These are phyloP conservation scores for Brassica nigra DNA, from an alignment of 345 rosid species.

Conservation along the genomic window DNA sequence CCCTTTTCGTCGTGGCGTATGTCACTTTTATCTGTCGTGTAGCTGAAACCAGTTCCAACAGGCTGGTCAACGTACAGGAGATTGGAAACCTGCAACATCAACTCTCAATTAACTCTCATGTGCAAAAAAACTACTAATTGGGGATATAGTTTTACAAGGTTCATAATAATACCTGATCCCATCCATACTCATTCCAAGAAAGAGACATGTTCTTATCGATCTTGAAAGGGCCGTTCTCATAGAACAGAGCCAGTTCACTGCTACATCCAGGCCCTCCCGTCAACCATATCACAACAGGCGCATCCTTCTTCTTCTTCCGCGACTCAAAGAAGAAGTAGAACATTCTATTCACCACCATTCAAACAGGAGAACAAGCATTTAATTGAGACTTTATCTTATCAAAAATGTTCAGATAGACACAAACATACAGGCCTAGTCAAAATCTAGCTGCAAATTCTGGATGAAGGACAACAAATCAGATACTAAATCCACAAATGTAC, in stretches of 20 bases:
- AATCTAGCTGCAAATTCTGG: neutral
- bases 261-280: constrained; percentile 99
- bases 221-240: constrained; percentile 93
- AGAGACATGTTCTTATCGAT: constrained; percentile 85
- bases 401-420: neutral
- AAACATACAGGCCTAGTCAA: constrained; percentile 4
- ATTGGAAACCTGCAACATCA: constrained; percentile 70
- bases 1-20: constrained; percentile 84
- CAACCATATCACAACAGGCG: constrained; percentile 96
- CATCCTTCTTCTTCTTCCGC: constrained; percentile 61
- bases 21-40: constrained; percentile 80
- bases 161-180: constrained; percentile 63
- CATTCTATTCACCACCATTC: constrained; percentile 55
- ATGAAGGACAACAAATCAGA: neutral
- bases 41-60: constrained; percentile 97
- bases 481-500: constrained; percentile 3
- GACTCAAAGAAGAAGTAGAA: constrained; percentile 99
- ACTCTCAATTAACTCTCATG: constrained; percentile 11
- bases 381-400: neutral
- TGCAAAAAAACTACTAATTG: neutral
- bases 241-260: constrained; percentile 95
- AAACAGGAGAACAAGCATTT: constrained; percentile 18
- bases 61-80: constrained; percentile 97
- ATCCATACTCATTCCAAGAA: constrained; percentile 82
- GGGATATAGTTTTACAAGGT: neutral